Conservation (phyloP, 305 asterid genomes). For the Caryopteris hybrid region DNA sequence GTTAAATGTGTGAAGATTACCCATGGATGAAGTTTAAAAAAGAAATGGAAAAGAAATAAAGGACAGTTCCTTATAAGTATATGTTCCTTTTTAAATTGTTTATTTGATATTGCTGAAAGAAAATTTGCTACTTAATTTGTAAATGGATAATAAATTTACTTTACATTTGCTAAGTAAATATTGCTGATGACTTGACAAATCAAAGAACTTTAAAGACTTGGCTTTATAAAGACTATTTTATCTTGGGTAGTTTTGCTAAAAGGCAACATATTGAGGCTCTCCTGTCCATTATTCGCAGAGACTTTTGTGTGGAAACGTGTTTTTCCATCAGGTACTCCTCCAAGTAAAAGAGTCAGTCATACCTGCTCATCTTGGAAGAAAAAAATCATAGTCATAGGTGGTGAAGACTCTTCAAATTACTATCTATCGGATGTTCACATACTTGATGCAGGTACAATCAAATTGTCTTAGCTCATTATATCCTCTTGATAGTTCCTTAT, state of each 20-base stretch:
- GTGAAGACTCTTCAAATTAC: slow-evolving; percentile 77
- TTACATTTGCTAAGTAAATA: background rate
- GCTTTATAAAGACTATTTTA: background rate
- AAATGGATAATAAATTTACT: background rate
- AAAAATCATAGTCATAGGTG: slow-evolving; percentile 91
- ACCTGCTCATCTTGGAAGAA: slow-evolving; percentile 91
- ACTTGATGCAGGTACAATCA: slow-evolving; percentile 74
- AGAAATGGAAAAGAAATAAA: background rate
- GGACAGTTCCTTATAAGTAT: background rate
- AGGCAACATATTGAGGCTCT: slow-evolving; percentile 2
- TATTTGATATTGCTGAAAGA: background rate
- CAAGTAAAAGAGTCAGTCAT: slow-evolving; percentile 90
- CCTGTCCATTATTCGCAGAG: slow-evolving; percentile 44
- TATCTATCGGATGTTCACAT: slow-evolving; percentile 93
- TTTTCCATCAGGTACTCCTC: slow-evolving; percentile 90
- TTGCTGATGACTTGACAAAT: background rate
- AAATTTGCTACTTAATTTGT: slow-evolving; percentile 4
- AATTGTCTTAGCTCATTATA: slow-evolving; percentile 9
- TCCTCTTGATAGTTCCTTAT: background rate
- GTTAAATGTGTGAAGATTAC: background rate
- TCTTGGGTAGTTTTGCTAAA: slow-evolving; percentile 5
- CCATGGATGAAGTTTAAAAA: background rate
- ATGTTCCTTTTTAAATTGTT: background rate
- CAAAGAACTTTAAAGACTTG: background rate
- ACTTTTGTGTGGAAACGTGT: slow-evolving; percentile 83